These are phyloP conservation scores for Hypoxylon fragiforme DNA, from an alignment of 495 filamentous ascomycete genomes.

Conservation along the genomic window DNA sequence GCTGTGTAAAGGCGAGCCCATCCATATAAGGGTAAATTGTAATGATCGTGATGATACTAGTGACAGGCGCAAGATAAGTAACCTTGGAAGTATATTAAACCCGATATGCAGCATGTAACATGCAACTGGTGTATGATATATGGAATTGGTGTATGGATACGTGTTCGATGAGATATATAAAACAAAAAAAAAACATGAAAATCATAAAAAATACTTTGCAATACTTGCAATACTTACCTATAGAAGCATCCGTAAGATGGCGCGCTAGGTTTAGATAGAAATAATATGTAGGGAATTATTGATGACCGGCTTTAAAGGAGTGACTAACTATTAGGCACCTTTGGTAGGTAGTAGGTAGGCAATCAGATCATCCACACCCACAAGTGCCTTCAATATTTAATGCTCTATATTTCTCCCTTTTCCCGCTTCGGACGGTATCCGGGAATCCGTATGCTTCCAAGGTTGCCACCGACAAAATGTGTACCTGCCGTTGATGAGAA, in stretches of 20 bases:
- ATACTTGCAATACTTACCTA: slow-evolving; percentile 35
- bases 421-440: too few species aligned
- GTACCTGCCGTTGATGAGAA: too few species aligned
- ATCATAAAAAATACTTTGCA: too few species aligned
- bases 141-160: too few species aligned
- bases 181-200: slow-evolving; percentile 36
- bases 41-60: slow-evolving; percentile 1
- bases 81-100: slow-evolving; percentile 20
- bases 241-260: slow-evolving; percentile 34
- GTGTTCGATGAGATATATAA: slow-evolving; percentile 26
- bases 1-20: too few species aligned
- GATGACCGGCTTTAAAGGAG: slow-evolving; percentile 29
- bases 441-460: too few species aligned
- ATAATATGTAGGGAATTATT: slow-evolving; percentile 31
- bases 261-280: slow-evolving; percentile 11
- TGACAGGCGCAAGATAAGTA: slow-evolving; percentile 13
- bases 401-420: too few species aligned
- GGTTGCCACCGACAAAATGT: too few species aligned
- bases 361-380: neutral
- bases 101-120: slow-evolving; percentile 17
- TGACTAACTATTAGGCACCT: too few species aligned
- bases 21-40: too few species aligned
- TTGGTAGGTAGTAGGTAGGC: too few species aligned
- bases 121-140: slow-evolving; percentile 34
- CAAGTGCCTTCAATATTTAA: too few species aligned